Evolutionary conservation across 169 alveolate genomes (phyloP).

Genomic region (Cryptosporidium meleagridis): DNA sequence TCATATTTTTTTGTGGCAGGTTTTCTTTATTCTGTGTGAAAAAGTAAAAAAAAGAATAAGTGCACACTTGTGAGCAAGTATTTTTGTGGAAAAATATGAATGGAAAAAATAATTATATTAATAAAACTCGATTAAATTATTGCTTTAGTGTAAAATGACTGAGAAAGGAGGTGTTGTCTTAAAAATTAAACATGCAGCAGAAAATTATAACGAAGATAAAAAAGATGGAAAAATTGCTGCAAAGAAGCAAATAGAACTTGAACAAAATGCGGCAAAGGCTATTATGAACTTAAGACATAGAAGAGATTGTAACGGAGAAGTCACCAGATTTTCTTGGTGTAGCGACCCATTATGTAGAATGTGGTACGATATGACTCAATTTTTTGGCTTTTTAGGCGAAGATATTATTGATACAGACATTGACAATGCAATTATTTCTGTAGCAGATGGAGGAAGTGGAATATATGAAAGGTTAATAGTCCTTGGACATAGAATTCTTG

Average conservation of each 20-base stretch:
- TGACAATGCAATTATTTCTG: constrained; percentile 69
- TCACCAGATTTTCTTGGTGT: constrained; percentile 66
- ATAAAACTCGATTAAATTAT: background rate
- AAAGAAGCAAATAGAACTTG: constrained; percentile 47
- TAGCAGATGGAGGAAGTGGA: constrained; percentile 75
- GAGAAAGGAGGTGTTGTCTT: constrained; percentile 53
- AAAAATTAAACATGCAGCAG: constrained; percentile 63
- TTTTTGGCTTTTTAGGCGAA: constrained; percentile 58
- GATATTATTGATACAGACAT: constrained; percentile 68
- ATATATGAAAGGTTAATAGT: constrained; percentile 68
- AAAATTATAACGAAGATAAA: constrained; percentile 39
- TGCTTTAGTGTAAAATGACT: constrained; percentile 15
- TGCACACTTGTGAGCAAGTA: background rate
- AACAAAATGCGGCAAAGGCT: constrained; percentile 52
- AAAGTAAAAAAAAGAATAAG: background rate
- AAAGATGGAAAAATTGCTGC: constrained; percentile 49
- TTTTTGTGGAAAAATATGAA: background rate
- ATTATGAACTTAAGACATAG: constrained; percentile 46
- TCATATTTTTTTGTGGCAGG: background rate
- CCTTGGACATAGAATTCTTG: constrained; percentile 51
- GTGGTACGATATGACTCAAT: constrained; percentile 73
- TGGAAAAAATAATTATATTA: background rate
- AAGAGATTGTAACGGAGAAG: constrained; percentile 66
- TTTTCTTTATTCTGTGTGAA: background rate
- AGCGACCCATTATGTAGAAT: constrained; percentile 72